Conservation (phyloP, 192 early-diverging fungal genomes). For the Linnemannia elongata region DNA sequence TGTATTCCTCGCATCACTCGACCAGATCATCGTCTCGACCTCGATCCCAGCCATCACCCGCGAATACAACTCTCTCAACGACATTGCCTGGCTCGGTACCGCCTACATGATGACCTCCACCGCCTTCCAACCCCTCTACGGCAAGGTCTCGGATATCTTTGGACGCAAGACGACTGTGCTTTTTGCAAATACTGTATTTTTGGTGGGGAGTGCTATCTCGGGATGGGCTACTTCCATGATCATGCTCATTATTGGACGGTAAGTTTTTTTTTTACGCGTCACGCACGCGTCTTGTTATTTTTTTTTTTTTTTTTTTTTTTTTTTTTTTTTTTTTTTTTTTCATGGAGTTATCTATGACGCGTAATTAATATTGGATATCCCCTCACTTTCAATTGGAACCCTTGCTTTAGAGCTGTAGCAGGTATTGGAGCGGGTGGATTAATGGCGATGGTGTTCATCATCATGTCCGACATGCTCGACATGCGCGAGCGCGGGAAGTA, state of each 20-base stretch:
- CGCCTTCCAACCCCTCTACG: constrained; percentile 54
- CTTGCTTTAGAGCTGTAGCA: constrained; percentile 60
- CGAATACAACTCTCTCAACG: constrained; percentile 69
- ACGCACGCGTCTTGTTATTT: not conserved
- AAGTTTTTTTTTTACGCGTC: not conserved
- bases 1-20: constrained; percentile 74
- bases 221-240: constrained; percentile 70
- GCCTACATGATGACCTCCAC: constrained; percentile 73
- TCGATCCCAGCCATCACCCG: constrained; percentile 72
- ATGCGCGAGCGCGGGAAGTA: constrained; percentile 75
- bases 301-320: not conserved
- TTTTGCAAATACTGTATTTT: constrained; percentile 64
- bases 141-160: constrained; percentile 90
- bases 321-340: too few relatives aligned
- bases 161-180: constrained; percentile 73
- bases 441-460: constrained; percentile 72
- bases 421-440: constrained; percentile 76
- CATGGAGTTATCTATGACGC: too few relatives aligned
- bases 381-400: not conserved
- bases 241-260: constrained; percentile 68
- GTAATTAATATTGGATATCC: too few relatives aligned
- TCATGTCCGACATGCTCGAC: constrained; percentile 76
- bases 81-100: constrained; percentile 74
- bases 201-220: constrained; percentile 64
- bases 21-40: constrained; percentile 83